phyloP scores from a whole-genome alignment of 345 rosid species.

The Hypericum perforatum region DNA sequence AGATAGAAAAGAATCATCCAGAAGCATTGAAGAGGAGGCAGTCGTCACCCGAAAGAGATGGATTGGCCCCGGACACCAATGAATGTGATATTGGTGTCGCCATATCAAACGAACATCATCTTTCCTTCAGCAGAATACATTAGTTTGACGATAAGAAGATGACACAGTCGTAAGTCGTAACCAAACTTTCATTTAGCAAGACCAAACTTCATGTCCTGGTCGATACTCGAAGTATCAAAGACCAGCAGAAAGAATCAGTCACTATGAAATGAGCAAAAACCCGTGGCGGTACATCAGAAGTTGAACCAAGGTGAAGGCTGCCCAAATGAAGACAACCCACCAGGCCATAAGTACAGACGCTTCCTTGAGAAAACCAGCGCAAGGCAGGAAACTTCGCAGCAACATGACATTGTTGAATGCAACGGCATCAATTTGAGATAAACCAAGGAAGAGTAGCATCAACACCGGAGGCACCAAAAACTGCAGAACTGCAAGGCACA shows the following conservation, averaged over 20 bases:
- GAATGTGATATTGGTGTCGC: no score
- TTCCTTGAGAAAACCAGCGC: constrained; percentile 40
- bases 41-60: no score
- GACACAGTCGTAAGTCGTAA: constrained; percentile 6
- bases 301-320: constrained; percentile 44
- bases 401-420: constrained; percentile 27
- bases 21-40: no score
- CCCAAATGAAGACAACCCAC: constrained; percentile 78
- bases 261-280: constrained; percentile 54
- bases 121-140: background rate
- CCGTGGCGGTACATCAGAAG: constrained; percentile 63
- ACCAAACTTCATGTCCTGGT: background rate
- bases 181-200: constrained; percentile 9
- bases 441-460: constrained; percentile 55
- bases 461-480: constrained; percentile 52
- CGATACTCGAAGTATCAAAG: background rate
- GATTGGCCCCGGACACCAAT: no score
- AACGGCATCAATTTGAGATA: constrained; percentile 45
- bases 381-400: constrained; percentile 46
- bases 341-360: constrained; percentile 65
- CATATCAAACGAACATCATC: background rate
- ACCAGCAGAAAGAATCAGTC: constrained; percentile 4
- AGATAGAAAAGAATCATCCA: no score
- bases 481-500: constrained; percentile 70
- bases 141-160: background rate